A percentile compares a stretch with the other conserved stretches of the same genome.
Conservation (phyloP, 306 rosid genomes). For the Fragaria nilgerrensis region DNA sequence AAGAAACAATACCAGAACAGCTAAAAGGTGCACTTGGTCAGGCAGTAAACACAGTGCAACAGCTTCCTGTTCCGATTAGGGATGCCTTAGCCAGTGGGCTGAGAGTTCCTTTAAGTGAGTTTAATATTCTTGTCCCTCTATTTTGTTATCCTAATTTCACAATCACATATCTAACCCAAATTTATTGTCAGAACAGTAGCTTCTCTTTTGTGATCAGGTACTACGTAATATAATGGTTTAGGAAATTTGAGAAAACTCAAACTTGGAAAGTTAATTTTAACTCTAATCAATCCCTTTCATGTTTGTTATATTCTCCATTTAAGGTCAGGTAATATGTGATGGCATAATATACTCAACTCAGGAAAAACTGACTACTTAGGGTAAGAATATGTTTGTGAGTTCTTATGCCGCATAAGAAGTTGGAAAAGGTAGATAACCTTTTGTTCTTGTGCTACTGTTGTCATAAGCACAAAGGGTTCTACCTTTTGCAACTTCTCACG, state of each 20-base stretch:
- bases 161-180: neutral
- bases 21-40: slow-evolving; percentile 86
- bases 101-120: slow-evolving; percentile 80
- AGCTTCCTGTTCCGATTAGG: slow-evolving; percentile 73
- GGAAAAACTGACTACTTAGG: neutral
- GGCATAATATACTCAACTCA: neutral
- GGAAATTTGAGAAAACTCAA: neutral
- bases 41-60: slow-evolving; percentile 65
- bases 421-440: neutral
- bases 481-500: neutral
- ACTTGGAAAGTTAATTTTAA: neutral
- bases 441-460: neutral
- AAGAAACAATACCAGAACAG: slow-evolving; percentile 78
- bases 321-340: neutral
- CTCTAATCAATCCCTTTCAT: neutral
- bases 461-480: neutral
- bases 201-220: neutral
- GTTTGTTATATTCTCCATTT: neutral
- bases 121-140: neutral
- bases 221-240: neutral
- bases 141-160: neutral
- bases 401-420: neutral
- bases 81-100: slow-evolving; percentile 71
- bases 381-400: neutral
- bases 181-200: neutral